Evolutionary conservation across 2,329 filamentous ascomycete species (phyloP).

Genomic region (Verticillium nubilum): DNA sequence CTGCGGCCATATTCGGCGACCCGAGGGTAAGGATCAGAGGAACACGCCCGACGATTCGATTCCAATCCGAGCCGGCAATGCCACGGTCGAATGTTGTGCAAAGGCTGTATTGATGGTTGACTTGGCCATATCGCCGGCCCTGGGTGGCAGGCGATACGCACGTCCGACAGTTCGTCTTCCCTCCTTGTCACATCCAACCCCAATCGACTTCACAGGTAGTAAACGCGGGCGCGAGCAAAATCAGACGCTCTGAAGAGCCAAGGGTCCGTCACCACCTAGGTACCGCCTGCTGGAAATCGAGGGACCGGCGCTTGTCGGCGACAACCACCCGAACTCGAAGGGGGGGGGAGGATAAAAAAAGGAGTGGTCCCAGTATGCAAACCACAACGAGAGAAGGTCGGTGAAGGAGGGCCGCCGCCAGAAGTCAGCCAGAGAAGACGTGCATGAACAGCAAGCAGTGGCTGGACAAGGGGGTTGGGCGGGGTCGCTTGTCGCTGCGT

Average conservation of each 20-base stretch:
- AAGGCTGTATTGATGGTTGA: not conserved
- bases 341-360: not conserved
- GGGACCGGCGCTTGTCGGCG: conserved; percentile 2
- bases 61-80: not conserved
- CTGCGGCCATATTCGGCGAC: conserved; percentile 7
- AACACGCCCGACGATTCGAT: conserved; percentile 2
- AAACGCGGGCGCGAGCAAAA: not conserved
- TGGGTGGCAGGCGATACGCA: not conserved
- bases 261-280: not conserved
- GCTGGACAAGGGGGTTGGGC: conserved; percentile 5
- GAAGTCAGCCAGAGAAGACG: conserved; percentile 7
- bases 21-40: conserved; percentile 10
- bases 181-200: not conserved
- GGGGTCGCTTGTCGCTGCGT: not conserved
- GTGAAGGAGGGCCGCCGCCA: conserved; percentile 11
- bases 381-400: conserved; percentile 7
- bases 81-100: not conserved
- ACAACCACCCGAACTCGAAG: not conserved
- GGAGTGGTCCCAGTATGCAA: not conserved
- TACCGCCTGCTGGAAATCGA: not conserved
- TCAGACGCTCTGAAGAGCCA: not conserved
- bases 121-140: not conserved
- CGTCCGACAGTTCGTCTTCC: not conserved
- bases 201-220: not conserved
- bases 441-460: conserved; percentile 14